Percentiles rank a stretch among this genome's conserved stretches.
phyloP scores from a whole-genome alignment of 441 rosid species.

The Adansonia grandidieri region DNA sequence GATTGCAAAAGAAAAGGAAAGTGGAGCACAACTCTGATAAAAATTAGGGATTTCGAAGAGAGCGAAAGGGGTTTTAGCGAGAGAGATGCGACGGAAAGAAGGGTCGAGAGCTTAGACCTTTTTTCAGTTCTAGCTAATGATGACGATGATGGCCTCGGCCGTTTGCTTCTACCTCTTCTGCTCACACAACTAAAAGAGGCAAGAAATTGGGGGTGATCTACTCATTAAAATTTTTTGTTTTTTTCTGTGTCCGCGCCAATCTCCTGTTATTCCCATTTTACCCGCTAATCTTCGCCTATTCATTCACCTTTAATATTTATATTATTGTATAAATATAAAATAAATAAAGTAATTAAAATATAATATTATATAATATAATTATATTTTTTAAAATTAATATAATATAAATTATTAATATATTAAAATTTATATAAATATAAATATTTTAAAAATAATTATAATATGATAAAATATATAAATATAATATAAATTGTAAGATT shows the following conservation, averaged over 20 bases:
- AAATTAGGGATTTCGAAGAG: slow-evolving; percentile 36
- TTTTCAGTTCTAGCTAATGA: slow-evolving; percentile 33
- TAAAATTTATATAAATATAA: too few species aligned
- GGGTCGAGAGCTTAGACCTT: slow-evolving; percentile 46
- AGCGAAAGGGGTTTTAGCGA: slow-evolving; percentile 15
- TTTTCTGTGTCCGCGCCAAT: not conserved
- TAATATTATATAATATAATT: too few species aligned
- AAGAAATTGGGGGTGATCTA: slow-evolving; percentile 22
- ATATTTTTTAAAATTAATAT: too few species aligned
- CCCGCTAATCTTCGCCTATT: slow-evolving; percentile 1
- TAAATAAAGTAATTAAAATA: too few species aligned
- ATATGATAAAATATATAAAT: too few species aligned
- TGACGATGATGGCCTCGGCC: slow-evolving; percentile 39
- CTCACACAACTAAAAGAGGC: slow-evolving; percentile 24
- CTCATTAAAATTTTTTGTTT: not conserved
- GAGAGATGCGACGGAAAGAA: slow-evolving; percentile 15
- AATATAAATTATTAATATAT: too few species aligned
- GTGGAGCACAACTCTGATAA: slow-evolving; percentile 31
- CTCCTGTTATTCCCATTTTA: slow-evolving; percentile 26
- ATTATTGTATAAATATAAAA: too few species aligned
- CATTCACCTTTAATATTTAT: too few species aligned
- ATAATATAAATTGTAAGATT: too few species aligned
- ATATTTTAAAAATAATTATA: too few species aligned
- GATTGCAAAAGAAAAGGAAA: not conserved
- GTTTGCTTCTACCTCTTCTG: slow-evolving; percentile 36